Conservation (phyloP, 768 basidiomycete species). For the Tephrocybe sp. region DNA sequence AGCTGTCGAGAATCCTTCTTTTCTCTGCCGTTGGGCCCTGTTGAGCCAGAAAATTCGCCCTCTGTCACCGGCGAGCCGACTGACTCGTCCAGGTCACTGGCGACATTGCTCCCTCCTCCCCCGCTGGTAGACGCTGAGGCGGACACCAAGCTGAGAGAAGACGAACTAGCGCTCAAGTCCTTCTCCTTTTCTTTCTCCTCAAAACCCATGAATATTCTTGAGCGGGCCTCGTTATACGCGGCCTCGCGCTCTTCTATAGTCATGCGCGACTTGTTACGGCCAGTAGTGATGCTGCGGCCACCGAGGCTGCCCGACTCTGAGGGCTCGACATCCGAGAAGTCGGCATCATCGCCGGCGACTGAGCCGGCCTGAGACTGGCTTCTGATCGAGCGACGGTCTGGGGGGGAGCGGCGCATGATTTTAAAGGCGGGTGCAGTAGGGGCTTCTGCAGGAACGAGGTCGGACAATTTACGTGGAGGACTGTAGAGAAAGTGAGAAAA, state of each 20-base stretch:
- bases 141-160: conserved; percentile 68
- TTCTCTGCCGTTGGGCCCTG: conserved; percentile 52
- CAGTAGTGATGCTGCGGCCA: conserved; percentile 64
- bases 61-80: conserved; percentile 75
- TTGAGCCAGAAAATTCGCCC: conserved; percentile 72
- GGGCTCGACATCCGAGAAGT: conserved; percentile 76
- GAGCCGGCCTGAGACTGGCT: conserved; percentile 74
- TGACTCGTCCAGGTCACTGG: conserved; percentile 67
- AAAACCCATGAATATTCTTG: conserved; percentile 84
- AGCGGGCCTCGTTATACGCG: conserved; percentile 86
- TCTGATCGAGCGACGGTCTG: conserved; percentile 50
- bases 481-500: conserved; percentile 37
- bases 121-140: conserved; percentile 58
- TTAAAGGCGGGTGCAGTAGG: conserved; percentile 76
- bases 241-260: conserved; percentile 87
- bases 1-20: conserved; percentile 53
- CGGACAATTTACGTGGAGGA: conserved; percentile 67
- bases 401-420: conserved; percentile 74
- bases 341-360: conserved; percentile 72
- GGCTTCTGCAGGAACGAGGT: conserved; percentile 76
- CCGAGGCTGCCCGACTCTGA: conserved; percentile 80
- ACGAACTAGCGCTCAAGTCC: conserved; percentile 76
- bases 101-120: conserved; percentile 56
- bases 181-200: conserved; percentile 74
- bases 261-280: conserved; percentile 65